Conservation (phyloP, 2,329 filamentous ascomycete species). For the Arthrinium phaeospermum region DNA sequence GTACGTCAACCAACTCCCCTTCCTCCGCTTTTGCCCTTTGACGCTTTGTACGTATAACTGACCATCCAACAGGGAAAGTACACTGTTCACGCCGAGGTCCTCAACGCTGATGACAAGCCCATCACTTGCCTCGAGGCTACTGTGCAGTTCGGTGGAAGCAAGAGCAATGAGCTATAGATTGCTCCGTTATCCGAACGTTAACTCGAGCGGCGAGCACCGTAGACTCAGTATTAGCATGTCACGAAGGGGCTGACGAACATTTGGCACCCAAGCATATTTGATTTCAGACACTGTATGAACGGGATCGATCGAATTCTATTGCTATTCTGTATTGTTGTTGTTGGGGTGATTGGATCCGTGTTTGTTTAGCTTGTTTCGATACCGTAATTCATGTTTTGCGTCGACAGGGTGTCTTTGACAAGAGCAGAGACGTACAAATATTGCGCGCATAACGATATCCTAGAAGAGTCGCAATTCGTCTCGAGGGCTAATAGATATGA, state of each 20-base stretch:
- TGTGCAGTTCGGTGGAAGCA: conserved; percentile 63
- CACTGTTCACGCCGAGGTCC: conserved; percentile 85
- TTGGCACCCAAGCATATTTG: conserved; percentile 4
- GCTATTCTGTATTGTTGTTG: neutral
- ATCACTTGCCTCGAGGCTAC: conserved; percentile 87
- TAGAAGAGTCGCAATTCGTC: neutral
- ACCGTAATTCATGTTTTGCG: neutral
- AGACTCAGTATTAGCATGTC: conserved; percentile 11
- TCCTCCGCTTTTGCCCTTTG: neutral
- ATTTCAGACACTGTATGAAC: neutral
- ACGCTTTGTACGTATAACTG: neutral
- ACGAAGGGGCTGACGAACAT: conserved; percentile 23
- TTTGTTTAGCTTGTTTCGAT: neutral
- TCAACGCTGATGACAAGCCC: conserved; percentile 71
- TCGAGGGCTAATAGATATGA: neutral
- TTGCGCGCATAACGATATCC: neutral
- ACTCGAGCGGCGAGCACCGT: neutral
- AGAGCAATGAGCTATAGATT: conserved; percentile 48
- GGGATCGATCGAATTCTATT: neutral
- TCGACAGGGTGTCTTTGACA: neutral
- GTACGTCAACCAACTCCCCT: conserved; percentile 59
- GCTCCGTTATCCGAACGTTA: neutral
- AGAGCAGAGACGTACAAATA: neutral
- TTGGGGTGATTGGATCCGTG: neutral
- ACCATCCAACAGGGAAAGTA: conserved; percentile 75